Evolutionary conservation across 2,329 filamentous ascomycete species (phyloP).

Genomic region (Diaporthe helianthi): DNA sequence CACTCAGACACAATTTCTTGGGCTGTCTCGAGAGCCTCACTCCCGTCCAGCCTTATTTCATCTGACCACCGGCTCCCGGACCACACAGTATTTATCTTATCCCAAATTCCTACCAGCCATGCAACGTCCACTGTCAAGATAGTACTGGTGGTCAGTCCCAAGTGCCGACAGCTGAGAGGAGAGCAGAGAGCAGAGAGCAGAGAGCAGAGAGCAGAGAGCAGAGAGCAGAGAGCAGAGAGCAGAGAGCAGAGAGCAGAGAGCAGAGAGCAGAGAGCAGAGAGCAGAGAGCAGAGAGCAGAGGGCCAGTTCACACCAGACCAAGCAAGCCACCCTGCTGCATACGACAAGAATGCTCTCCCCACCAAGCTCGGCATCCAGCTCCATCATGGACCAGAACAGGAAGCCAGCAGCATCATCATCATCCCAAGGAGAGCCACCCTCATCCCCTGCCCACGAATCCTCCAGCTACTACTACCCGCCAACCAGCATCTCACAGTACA

Average conservation of each 20-base stretch:
- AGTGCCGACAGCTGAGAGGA: too few species aligned
- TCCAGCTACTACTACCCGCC: conserved; percentile 41
- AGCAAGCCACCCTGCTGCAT: not conserved
- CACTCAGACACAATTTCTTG: not conserved
- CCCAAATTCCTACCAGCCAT: not conserved
- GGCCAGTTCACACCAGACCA: not conserved
- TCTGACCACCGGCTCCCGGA: conserved; percentile 13
- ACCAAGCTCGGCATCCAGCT: conserved; percentile 10
- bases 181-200: not conserved
- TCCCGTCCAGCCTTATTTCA: conserved; percentile 16
- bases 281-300: not conserved
- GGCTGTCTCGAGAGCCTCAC: conserved; percentile 6
- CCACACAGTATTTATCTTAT: conserved; percentile 9
- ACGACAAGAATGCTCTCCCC: conserved; percentile 18
- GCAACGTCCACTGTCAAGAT: conserved; percentile 12
- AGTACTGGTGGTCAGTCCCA: conserved; percentile 16
- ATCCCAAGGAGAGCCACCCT: conserved; percentile 1
- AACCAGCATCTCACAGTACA: conserved; percentile 50
- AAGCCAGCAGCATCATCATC: not conserved
- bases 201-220: not conserved
- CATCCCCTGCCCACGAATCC: not conserved
- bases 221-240: not conserved
- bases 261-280: not conserved
- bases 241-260: not conserved
- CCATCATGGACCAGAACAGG: conserved; percentile 26